Evolutionary conservation across 768 basidiomycete genomes (phyloP).

Genomic region (Lanmaoa pseudosensibilis): DNA sequence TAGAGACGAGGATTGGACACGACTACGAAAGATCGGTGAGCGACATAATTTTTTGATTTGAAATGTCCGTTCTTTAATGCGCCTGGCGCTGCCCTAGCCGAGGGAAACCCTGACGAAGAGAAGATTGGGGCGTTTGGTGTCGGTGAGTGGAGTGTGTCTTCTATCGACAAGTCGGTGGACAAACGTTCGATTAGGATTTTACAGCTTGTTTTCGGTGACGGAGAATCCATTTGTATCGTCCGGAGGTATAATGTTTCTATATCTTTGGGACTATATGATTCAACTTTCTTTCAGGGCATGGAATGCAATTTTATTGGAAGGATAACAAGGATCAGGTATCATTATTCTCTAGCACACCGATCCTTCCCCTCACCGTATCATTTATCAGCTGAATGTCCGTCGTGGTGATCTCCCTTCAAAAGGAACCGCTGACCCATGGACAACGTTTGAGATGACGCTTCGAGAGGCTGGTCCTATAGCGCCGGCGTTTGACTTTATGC

Average conservation of each 20-base stretch:
- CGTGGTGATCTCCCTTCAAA: conserved; percentile 60
- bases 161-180: not conserved
- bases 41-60: not conserved
- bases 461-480: conserved; percentile 82
- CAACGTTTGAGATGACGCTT: conserved; percentile 85
- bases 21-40: conserved; percentile 20
- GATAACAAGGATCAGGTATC: conserved; percentile 83
- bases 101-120: conserved; percentile 28
- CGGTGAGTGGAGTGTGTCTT: conserved; percentile 9
- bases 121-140: conserved; percentile 30
- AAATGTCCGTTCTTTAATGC: not conserved
- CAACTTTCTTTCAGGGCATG: conserved; percentile 52
- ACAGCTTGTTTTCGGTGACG: conserved; percentile 79
- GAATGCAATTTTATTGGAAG: conserved; percentile 98
- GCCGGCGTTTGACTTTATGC: conserved; percentile 79
- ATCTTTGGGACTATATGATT: not conserved
- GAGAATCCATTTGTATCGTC: conserved; percentile 83
- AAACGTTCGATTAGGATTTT: conserved; percentile 50
- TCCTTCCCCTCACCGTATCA: conserved; percentile 1
- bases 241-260: conserved; percentile 53
- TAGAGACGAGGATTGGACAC: conserved; percentile 9
- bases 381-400: conserved; percentile 70
- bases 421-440: conserved; percentile 56
- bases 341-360: not conserved
- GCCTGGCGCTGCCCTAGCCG: conserved; percentile 3